Percentiles rank a stretch among this genome's conserved stretches.
These are phyloP conservation scores for Malbranchea cinnamomea DNA, from an alignment of 2,329 filamentous ascomycete species.

Conservation along the genomic window DNA sequence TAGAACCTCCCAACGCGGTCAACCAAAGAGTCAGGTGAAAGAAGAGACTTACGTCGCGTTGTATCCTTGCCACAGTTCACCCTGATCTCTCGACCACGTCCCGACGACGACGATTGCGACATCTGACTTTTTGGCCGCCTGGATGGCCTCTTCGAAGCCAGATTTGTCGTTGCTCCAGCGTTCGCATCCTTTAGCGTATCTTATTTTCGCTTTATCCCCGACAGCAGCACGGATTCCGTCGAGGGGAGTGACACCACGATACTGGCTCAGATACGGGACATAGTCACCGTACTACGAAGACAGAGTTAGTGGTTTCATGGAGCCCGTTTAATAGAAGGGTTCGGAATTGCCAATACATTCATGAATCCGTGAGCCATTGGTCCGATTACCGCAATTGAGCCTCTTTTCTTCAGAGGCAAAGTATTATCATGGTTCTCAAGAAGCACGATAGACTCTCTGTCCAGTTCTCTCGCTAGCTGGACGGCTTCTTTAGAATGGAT, in stretches of 20 bases:
- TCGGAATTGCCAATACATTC: too few species aligned
- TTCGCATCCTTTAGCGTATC: slow-evolving; percentile 56
- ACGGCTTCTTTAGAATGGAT: slow-evolving; percentile 48
- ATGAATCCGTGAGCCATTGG: slow-evolving; percentile 59
- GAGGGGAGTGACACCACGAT: slow-evolving; percentile 52
- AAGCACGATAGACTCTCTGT: slow-evolving; percentile 48
- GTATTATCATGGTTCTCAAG: slow-evolving; percentile 42
- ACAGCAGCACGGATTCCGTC: slow-evolving; percentile 51
- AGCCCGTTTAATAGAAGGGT: too few species aligned
- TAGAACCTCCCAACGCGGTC: neutral
- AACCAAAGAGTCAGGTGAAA: neutral
- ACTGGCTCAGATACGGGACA: slow-evolving; percentile 49
- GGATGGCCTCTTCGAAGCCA: slow-evolving; percentile 51
- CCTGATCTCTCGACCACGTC: slow-evolving; percentile 61
- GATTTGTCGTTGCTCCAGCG: slow-evolving; percentile 57
- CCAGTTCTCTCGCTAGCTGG: slow-evolving; percentile 45
- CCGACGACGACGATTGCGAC: slow-evolving; percentile 60
- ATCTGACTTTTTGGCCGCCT: slow-evolving; percentile 50
- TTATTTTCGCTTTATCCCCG: slow-evolving; percentile 41
- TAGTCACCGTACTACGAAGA: slow-evolving; percentile 53
- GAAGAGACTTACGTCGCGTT: slow-evolving; percentile 42
- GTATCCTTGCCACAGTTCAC: slow-evolving; percentile 52
- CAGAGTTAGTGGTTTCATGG: slow-evolving; percentile 4
- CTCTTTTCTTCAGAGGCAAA: slow-evolving; percentile 45
- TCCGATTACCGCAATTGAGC: slow-evolving; percentile 58